These are phyloP conservation scores for Talinum fruticosum DNA, from an alignment of 148 eudicot genomes.

Conservation along the genomic window DNA sequence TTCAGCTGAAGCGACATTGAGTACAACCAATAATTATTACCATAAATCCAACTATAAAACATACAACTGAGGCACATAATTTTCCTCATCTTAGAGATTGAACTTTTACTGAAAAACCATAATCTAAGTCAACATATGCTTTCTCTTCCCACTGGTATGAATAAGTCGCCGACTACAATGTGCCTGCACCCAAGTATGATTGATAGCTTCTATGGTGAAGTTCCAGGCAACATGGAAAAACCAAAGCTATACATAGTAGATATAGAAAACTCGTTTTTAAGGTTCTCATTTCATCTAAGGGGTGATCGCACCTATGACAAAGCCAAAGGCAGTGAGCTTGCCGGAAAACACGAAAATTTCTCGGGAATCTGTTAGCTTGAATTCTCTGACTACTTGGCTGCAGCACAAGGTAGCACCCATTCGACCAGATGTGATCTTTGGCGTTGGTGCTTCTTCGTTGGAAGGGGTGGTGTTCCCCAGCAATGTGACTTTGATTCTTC, in stretches of 20 bases:
- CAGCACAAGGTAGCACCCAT: conserved; percentile 59
- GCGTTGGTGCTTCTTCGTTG: conserved; percentile 47
- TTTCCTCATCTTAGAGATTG: neutral
- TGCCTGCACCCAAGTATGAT: too few relatives aligned
- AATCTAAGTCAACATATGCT: neutral
- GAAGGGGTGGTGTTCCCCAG: conserved; percentile 64
- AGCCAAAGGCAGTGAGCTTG: neutral
- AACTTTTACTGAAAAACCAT: neutral
- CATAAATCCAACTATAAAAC: neutral
- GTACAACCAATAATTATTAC: neutral
- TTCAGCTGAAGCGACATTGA: too few relatives aligned
- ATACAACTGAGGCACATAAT: neutral
- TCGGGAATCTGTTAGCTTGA: neutral
- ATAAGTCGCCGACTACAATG: too few relatives aligned
- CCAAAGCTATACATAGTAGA: conserved; percentile 8
- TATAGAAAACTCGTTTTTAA: neutral
- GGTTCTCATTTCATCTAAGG: neutral
- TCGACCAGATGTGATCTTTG: conserved; percentile 44
- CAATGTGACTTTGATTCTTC: conserved; percentile 47
- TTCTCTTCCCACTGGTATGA: too few relatives aligned
- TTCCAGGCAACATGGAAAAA: conserved; percentile 10
- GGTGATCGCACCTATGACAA: neutral
- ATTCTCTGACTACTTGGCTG: conserved; percentile 32
- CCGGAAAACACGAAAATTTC: neutral
- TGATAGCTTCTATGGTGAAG: conserved; percentile 11